Evolutionary conservation across 192 early-diverging fungal species (phyloP), one percentile per base, ranked within the genome.

Genomic region (Backusella circina): DNA sequence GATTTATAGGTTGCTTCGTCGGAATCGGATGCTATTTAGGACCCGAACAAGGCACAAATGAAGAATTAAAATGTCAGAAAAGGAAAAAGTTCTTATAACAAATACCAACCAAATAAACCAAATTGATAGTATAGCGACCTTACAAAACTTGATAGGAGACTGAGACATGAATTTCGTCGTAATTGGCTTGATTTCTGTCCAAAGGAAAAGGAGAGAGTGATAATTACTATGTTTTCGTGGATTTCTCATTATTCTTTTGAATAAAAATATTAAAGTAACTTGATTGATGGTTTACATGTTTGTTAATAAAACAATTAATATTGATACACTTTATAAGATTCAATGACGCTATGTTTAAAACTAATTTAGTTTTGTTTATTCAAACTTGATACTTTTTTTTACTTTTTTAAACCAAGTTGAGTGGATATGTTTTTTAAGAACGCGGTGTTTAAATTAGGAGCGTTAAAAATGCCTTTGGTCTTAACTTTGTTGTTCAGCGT

Each of bases 401-500:
- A 23, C 9, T 54, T 54, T 54, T 54, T 54, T 23, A 54, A 54
- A 23, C 51, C 51, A 21, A 54, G 21, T 54, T 54, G 21, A 54
- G 51, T 54, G 51, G 51, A 23, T 54, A 54, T 54, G 51, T 26
- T 54, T 23, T 54, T 54, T 23, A 54, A 54, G 21, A 50, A 54
- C 9, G 18, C 51, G 51, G 51, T 2, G 9, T 23, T 54, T 54
- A 23, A 61, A 61, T 61, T 28, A 23, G 23, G 10, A 61, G 54
- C 54, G 54, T 61, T 61, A 61, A 61, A 61, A 61, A 61, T 61
- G 54, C 54, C 54, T 61, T 61, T 61, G 54, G 54, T 61, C 54
- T 61, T 61, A 61, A 61, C 9, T 23, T 61, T 61, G 54, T 51
- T 51, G 50, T 61, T 61, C 23, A 61, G 54, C 21, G 26, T 61